A percentile compares a stretch with the other conserved stretches of the same genome.
phyloP scores from a whole-genome alignment of 257 asterid genomes.

The Thymus quinquecostatus region DNA sequence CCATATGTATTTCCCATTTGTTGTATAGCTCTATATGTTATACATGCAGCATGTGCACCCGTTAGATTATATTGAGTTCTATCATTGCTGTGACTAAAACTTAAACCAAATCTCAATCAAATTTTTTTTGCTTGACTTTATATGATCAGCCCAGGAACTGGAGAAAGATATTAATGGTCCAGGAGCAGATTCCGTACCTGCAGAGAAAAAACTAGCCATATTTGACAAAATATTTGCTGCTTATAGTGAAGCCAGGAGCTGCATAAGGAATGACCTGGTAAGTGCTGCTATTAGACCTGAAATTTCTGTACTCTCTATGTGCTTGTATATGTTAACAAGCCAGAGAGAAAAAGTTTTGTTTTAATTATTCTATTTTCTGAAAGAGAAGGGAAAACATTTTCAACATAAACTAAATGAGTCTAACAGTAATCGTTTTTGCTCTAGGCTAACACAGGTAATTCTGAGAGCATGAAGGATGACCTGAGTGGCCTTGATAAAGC shows the following conservation, averaged over 20 bases:
- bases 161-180: constrained; percentile 88
- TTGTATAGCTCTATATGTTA: constrained; percentile 9
- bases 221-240: constrained; percentile 95
- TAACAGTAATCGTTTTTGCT: constrained; percentile 32
- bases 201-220: constrained; percentile 74
- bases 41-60: background rate
- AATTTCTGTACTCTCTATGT: constrained; percentile 6
- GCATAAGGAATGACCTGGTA: constrained; percentile 90
- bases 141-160: constrained; percentile 88
- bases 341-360: background rate
- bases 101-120: constrained; percentile 34
- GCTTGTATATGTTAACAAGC: constrained; percentile 4
- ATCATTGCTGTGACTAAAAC: constrained; percentile 6
- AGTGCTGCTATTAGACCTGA: constrained; percentile 27
- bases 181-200: constrained; percentile 70
- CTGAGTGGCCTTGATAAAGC: constrained; percentile 98
- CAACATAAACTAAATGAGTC: constrained; percentile 4
- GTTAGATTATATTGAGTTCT: constrained; percentile 12
- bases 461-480: constrained; percentile 88
- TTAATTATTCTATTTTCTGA: background rate
- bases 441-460: constrained; percentile 83
- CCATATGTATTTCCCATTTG: background rate
- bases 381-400: background rate
- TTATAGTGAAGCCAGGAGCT: constrained; percentile 86
- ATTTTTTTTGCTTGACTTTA: constrained; percentile 28